Evolutionary conservation across 257 asterid genomes (phyloP).

Genomic region (Nicotiana knightiana): DNA sequence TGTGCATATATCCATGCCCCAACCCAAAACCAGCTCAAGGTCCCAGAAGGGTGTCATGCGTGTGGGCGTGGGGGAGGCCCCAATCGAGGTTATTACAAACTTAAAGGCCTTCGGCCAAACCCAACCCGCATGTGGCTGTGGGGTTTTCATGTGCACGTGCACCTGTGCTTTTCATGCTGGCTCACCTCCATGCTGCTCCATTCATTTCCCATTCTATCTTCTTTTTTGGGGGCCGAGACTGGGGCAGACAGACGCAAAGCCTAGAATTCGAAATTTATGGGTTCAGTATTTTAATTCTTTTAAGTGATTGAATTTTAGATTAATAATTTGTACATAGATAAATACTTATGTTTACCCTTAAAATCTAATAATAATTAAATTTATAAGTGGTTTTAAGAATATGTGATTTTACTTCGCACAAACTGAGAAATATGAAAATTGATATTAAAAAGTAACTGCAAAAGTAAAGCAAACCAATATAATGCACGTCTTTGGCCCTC

Average conservation of each 20-base stretch:
- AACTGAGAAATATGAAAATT: no score
- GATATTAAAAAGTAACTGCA: no score
- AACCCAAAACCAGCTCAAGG: background rate
- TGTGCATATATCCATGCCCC: background rate
- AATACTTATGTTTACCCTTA: no score
- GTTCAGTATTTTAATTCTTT: no score
- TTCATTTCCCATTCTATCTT: constrained; percentile 11
- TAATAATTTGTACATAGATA: no score
- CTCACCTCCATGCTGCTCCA: constrained; percentile 34
- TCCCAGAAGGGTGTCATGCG: background rate
- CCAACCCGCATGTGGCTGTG: constrained; percentile 48
- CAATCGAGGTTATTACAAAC: constrained; percentile 1
- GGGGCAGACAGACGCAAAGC: fast-evolving
- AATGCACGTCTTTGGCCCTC: no score
- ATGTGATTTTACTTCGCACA: no score
- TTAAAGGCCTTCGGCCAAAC: background rate
- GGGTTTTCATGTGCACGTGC: constrained; percentile 86
- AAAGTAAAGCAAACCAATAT: no score
- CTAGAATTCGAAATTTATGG: no score
- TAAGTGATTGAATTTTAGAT: no score
- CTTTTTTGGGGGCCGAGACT: background rate
- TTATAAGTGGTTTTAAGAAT: no score
- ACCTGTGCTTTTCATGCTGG: constrained; percentile 31
- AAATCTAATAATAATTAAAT: no score
- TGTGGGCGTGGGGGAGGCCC: background rate